phyloP scores from a whole-genome alignment of 192 early-diverging fungal genomes.

The Entrophospora sp. region DNA sequence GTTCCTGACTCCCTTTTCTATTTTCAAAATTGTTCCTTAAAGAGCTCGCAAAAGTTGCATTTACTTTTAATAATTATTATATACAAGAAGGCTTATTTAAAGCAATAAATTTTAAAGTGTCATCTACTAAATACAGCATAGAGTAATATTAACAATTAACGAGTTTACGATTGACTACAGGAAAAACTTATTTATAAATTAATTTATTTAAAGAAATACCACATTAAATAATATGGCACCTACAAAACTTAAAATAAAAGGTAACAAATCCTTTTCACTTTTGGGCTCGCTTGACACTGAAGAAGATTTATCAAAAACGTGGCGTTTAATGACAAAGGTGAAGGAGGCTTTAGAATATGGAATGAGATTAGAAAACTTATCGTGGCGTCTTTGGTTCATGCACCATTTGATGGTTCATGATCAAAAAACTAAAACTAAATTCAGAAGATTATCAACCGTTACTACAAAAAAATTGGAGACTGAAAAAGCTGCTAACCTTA shows the following conservation, averaged over 20 bases:
- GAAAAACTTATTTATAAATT: too few relatives aligned
- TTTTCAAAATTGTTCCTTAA: too few relatives aligned
- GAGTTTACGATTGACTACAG: too few relatives aligned
- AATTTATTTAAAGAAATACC: too few relatives aligned
- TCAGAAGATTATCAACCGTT: conserved; percentile 47
- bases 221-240: conserved; percentile 57
- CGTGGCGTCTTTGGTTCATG: conserved; percentile 79
- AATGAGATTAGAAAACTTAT: conserved; percentile 72
- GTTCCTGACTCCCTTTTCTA: too few relatives aligned
- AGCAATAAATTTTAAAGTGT: too few relatives aligned
- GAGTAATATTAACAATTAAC: too few relatives aligned
- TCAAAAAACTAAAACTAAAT: conserved; percentile 31
- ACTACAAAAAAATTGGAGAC: conserved; percentile 52
- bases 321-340: conserved; percentile 80
- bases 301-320: conserved; percentile 67
- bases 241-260: conserved; percentile 63
- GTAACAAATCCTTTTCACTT: conserved; percentile 62
- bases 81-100: too few relatives aligned
- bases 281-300: conserved; percentile 64
- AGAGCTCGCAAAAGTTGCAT: too few relatives aligned
- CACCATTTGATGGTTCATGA: conserved; percentile 55
- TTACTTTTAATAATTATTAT: too few relatives aligned
- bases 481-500: conserved; percentile 20
- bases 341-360: conserved; percentile 78
- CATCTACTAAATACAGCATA: too few relatives aligned